Evolutionary conservation across 2,329 filamentous ascomycete species (phyloP), one percentile per base, ranked within the genome.

Genomic region (Sporothrix humicola): DNA sequence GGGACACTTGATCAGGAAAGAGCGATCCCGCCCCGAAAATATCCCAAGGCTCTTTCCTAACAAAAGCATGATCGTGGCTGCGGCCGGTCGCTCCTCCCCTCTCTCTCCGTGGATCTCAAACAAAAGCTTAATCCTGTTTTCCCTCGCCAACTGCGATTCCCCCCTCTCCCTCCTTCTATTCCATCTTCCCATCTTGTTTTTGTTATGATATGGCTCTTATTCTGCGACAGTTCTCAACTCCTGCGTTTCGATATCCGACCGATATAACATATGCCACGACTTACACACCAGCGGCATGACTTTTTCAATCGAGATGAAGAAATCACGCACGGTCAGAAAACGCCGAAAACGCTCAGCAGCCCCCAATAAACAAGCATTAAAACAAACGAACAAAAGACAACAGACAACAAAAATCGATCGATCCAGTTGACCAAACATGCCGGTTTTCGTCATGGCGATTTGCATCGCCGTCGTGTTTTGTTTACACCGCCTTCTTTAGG

Each of bases 1-100:
- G 54, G 68, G 69, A 71, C 69, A 50, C 52, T 31, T 59, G 68
- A 46, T 48, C 54, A 48, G 69, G 69, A 71, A 71, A 71, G 69
- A 71, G 69, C 69, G 69, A 71, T 71, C 54, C 52, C 69, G 42
- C 54, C n/a, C 54, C 31, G 31, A 37, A 37, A 37, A 37, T 37
- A 37, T 37, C 31, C 31, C 20, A 31, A n/a, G 3, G 50, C 23
- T 69, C 66, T 13, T 46, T 70, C n/a, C 31, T 37, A 42, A 26
- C 37, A 31, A 58, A 44, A 37, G 52, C 52, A 48, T 46, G 52
- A 56, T 50, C 63, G 9, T 13, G 20, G 63, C 23, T 23, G 63
- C 44, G 44, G 44, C 44, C 44, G 42, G 52, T 48, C 37, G 69
- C 17, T 59, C 37, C 54, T 61, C 10, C 52, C 68, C 20, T 37